phyloP scores from a whole-genome alignment of 768 basidiomycete genomes.

The Termitomyces sp. region DNA sequence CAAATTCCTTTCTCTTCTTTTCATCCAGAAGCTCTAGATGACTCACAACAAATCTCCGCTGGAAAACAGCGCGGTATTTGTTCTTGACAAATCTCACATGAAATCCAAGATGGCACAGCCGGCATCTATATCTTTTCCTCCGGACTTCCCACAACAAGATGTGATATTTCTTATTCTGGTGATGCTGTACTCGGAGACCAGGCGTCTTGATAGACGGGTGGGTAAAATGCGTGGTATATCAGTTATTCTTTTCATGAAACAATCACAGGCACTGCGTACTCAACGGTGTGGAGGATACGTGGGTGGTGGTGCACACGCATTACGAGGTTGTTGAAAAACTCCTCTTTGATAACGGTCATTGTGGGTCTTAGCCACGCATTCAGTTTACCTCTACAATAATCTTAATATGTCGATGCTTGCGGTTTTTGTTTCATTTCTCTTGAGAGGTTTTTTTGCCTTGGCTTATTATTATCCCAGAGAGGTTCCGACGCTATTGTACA shows the following conservation, averaged over 20 bases:
- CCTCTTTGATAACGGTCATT: neutral
- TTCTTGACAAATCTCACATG: neutral
- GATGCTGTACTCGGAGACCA: constrained; percentile 1
- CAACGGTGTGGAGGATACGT: neutral
- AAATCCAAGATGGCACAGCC: neutral
- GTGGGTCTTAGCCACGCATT: neutral
- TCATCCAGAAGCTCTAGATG: neutral
- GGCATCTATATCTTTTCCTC: neutral
- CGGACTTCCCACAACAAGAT: neutral
- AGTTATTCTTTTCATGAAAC: neutral
- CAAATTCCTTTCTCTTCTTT: neutral
- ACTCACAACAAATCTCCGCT: neutral
- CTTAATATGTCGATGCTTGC: too few relatives aligned
- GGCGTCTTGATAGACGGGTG: neutral
- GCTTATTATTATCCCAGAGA: too few relatives aligned
- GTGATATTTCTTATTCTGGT: constrained; percentile 1
- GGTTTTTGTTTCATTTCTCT: neutral
- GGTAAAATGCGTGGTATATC: neutral
- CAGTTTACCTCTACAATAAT: neutral
- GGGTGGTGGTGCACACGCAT: neutral
- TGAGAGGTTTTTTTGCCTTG: too few relatives aligned
- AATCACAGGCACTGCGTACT: neutral
- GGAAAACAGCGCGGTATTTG: neutral
- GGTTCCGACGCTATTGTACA: too few relatives aligned
- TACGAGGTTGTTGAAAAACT: neutral